Evolutionary conservation across 805 yeast genomes (phyloP).

Genomic region (Blastobotrys attinorum): DNA sequence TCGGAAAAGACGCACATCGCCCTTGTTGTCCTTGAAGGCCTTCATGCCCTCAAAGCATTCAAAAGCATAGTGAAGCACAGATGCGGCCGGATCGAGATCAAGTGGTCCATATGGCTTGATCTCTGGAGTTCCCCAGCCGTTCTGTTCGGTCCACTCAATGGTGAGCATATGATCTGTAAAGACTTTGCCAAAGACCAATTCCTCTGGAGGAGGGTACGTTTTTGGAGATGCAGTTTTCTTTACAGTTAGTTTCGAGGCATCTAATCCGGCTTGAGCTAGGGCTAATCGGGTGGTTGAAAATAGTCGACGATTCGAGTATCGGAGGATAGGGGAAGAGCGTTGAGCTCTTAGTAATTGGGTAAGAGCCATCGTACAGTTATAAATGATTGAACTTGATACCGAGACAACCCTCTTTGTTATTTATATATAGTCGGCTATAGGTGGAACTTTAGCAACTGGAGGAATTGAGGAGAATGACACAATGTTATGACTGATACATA

Average conservation of each 20-base stretch:
- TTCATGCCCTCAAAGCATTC: slow-evolving; percentile 94
- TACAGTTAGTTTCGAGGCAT: slow-evolving; percentile 46
- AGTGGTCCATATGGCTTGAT: slow-evolving; percentile 79
- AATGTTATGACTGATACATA: too few relatives aligned
- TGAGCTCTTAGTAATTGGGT: too few relatives aligned
- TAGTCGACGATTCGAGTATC: too few relatives aligned
- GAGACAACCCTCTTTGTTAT: too few relatives aligned
- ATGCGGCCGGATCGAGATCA: slow-evolving; percentile 74
- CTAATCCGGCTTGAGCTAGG: slow-evolving; percentile 35
- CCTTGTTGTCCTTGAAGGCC: slow-evolving; percentile 60
- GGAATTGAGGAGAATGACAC: too few relatives aligned
- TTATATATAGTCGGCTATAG: too few relatives aligned
- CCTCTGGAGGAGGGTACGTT: slow-evolving; percentile 47
- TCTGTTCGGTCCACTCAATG: slow-evolving; percentile 66
- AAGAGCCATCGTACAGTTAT: too few relatives aligned
- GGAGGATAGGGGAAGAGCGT: too few relatives aligned
- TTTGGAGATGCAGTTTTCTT: slow-evolving; percentile 44
- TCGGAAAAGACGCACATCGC: slow-evolving; percentile 71
- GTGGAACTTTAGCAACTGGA: too few relatives aligned
- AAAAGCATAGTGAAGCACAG: slow-evolving; percentile 91
- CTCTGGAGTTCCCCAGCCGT: slow-evolving; percentile 86
- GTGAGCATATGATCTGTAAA: slow-evolving; percentile 80
- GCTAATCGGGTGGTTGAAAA: slow-evolving; percentile 2
- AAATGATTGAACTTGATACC: too few relatives aligned
- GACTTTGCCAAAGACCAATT: slow-evolving; percentile 60